Evolutionary conservation across 768 basidiomycete species (phyloP).

Genomic region (Termitomyces sp.): DNA sequence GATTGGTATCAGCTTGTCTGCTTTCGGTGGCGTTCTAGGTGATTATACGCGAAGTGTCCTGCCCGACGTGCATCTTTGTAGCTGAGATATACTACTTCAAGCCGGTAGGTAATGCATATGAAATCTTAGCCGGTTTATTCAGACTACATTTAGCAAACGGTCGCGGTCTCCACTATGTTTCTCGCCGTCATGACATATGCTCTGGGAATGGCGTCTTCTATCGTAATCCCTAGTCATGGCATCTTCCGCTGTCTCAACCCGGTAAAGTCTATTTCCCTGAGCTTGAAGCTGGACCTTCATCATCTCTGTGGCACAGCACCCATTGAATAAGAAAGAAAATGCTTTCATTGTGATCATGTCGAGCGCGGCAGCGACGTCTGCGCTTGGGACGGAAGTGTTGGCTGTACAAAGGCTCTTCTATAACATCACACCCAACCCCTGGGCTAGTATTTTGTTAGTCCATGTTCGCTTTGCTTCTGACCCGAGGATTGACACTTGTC

Average conservation of each 20-base stretch:
- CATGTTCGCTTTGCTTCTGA: too few relatives aligned
- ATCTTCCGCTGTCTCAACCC: conserved; percentile 47
- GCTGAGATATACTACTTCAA: conserved; percentile 61
- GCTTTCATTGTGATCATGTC: conserved; percentile 55
- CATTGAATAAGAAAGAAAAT: conserved; percentile 58
- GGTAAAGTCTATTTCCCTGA: conserved; percentile 20
- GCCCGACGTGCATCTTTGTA: conserved; percentile 14
- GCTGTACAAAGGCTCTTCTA: conserved; percentile 52
- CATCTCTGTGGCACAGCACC: conserved; percentile 28
- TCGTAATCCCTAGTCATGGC: conserved; percentile 38
- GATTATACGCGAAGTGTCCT: conserved; percentile 3
- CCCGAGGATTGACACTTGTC: not conserved
- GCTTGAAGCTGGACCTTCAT: not conserved
- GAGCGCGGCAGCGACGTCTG: conserved; percentile 46
- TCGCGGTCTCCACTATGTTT: conserved; percentile 48
- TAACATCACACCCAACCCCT: conserved; percentile 42
- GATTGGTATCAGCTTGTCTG: conserved; percentile 39
- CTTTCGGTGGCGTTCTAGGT: conserved; percentile 48
- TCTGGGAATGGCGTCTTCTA: conserved; percentile 41
- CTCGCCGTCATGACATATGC: conserved; percentile 44
- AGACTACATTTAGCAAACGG: conserved; percentile 35
- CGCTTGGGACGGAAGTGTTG: conserved; percentile 48
- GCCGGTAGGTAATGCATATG: conserved; percentile 27
- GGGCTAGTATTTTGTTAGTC: conserved; percentile 35
- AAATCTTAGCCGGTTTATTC: not conserved